phyloP scores from a whole-genome alignment of 2,329 filamentous ascomycete genomes.

The Diaporthe sp. region DNA sequence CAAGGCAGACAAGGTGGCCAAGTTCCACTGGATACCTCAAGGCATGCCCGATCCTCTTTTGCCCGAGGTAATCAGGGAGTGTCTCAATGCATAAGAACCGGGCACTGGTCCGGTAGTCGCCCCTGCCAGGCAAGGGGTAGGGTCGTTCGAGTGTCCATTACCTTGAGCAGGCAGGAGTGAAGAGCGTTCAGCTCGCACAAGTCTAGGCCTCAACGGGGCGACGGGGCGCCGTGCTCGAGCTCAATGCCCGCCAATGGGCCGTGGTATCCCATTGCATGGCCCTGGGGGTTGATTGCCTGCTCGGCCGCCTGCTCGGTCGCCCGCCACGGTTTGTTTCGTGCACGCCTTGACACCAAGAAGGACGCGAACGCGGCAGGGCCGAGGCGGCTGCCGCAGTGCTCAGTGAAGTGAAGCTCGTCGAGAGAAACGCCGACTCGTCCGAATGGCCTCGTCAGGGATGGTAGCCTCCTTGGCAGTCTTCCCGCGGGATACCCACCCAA shows the following conservation, averaged over 20 bases:
- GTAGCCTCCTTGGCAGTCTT: not conserved
- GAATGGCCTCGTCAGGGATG: slow-evolving; percentile 24
- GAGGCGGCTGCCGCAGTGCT: not conserved
- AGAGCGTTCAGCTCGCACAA: slow-evolving; percentile 20
- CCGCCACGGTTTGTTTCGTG: not conserved
- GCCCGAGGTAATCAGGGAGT: slow-evolving; percentile 6
- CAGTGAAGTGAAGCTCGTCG: not conserved
- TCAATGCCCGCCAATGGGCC: not conserved
- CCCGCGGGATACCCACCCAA: not conserved
- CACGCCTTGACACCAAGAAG: not conserved
- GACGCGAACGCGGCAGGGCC: not conserved
- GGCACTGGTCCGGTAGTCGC: not conserved
- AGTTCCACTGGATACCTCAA: not conserved
- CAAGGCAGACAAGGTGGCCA: not conserved
- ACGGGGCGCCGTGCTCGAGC: slow-evolving; percentile 3
- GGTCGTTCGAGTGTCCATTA: not conserved
- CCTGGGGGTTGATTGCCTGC: not conserved
- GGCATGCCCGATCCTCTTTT: not conserved
- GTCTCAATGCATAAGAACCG: slow-evolving; percentile 1
- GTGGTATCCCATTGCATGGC: not conserved
- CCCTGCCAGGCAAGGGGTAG: slow-evolving; percentile 16
- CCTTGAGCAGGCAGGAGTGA: not conserved
- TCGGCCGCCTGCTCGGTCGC: not conserved
- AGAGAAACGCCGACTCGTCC: slow-evolving; percentile 9
- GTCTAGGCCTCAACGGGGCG: slow-evolving; percentile 21